These are phyloP conservation scores for Phytophthora rubi DNA, from an alignment of 352 stramenopile species.

Conservation along the genomic window DNA sequence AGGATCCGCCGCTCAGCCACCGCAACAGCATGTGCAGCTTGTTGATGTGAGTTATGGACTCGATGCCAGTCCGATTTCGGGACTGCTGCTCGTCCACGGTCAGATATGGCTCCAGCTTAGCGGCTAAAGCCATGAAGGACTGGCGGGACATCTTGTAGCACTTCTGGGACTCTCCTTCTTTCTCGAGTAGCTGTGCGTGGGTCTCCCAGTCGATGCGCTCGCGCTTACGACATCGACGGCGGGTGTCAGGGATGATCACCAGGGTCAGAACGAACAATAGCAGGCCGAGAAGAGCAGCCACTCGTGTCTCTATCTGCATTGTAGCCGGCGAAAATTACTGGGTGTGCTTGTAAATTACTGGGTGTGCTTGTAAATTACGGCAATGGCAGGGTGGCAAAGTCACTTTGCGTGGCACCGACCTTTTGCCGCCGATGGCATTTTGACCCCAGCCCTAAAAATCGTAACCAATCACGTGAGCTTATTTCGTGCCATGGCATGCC, in stretches of 20 bases:
- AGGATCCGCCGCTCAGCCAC: background rate
- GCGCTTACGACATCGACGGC: background rate
- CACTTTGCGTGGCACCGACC: background rate
- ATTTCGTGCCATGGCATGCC: background rate
- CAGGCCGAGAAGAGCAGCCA: background rate
- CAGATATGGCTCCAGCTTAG: background rate
- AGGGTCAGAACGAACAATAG: background rate
- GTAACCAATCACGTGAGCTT: background rate
- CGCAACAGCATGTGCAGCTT: constrained; percentile 10
- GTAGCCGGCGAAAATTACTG: background rate
- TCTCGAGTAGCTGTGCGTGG: background rate
- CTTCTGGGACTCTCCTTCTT: background rate
- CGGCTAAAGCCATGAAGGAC: background rate
- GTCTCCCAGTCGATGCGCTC: background rate
- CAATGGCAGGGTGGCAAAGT: background rate
- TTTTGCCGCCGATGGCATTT: background rate
- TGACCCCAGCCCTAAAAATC: background rate
- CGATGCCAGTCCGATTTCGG: constrained; percentile 3
- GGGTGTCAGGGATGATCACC: background rate
- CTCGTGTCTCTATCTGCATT: no score
- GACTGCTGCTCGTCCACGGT: background rate
- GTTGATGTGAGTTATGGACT: constrained; percentile 1
- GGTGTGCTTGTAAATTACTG: background rate
- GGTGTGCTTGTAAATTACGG: no score
- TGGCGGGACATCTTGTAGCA: background rate